Base-by-base conservation (phyloP, 352 stramenopile species). In the Phytophthora cactorum region DNA sequence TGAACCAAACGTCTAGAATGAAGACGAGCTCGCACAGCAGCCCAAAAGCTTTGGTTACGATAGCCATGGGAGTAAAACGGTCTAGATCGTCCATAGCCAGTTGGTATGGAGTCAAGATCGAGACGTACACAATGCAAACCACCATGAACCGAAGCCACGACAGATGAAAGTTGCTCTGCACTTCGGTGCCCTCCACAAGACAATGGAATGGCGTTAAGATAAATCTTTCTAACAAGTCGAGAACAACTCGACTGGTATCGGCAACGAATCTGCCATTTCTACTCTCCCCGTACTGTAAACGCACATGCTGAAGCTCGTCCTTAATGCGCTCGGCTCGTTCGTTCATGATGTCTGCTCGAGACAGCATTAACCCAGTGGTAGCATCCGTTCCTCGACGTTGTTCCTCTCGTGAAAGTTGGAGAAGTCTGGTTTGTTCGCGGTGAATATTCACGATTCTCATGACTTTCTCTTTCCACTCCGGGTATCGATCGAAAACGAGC, bases 391-490 rank as follows among this genome's bases (percentile, higher is more conserved):
- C 62, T 14, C 51, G 62, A 27, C 39, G 55, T 27, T 75, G 61
- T n/a, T 71, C 62, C 4, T 75, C 56, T 12, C 62, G 61, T 14
- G 67, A 60, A 7, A 70, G 50, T n/a, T 75, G 50, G 15, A 63
- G 25, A 2, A 90, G 62, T 1, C 83, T 78, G 25, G 72, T 63
- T 44, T 89, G 79, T 49, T 91, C 75, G 32, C 80, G 70, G 12
- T 77, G 72, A 17, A 91, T 74, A 4, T 68, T 86, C 14, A 83
- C 77, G 32, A 93, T 90, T 2, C 78, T 72, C 44, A 92, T 67
- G 0, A 92, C 86, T 52, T 84, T 92, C 4, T 76, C 45, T 34
- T 92, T 92, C 86, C 82, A 89, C 29, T 82, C 70, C 0, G 77
- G 79, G 31, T 82, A 86, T 3, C 79, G 54, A 4, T 74, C 72